Evolutionary conservation across 257 asterid genomes (phyloP), one percentile per base, ranked within the genome.

Genomic region (Nicotiana tabacum): DNA sequence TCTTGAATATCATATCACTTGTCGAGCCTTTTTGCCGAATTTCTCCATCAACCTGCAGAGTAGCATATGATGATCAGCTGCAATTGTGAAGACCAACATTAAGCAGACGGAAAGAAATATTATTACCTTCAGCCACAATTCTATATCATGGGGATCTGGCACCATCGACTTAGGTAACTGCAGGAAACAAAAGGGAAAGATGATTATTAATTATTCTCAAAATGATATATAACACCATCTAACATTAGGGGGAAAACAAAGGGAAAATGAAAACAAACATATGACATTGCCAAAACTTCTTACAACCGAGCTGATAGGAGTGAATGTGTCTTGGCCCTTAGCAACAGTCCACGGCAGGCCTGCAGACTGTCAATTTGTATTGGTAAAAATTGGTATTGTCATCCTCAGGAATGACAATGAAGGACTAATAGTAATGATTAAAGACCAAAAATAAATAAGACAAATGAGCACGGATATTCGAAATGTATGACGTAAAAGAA

Each of bases 281-380:
- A 61, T 65, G 78, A 5, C 60, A 70, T 62, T 33, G 77, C 9
- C 43, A 85, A 66, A 66, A 85, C 56, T 83, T 77, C 98, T 93
- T 90, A 96, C 99, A 69, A 96, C 87, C 72, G 95, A 88, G 91
- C 98, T 96, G 87, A 96, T 93, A 27, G 98, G 99, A 11, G 98
- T 94, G 93, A 94, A 96, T 84, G 99, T 96, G 85, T 96, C 99
- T 90, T 92, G 99, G 77, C 98, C 99, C 84, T 96, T 96, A 83
- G 99, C 95, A 82, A 91, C 86, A 82, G 98, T 92, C 99, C 99
- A 96, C n/a, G 98, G 98, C 84, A 96, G 98, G 83, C 99, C 99
- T 87, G 98, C 95, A 87, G 98, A 90, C 99, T 96, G 90, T 83
- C 82, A 88, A 76, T 85, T n/a, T 83, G 62, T 84, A 84, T 58